Evolutionary conservation across 148 eudicot genomes (phyloP).

Genomic region (Rhododendron williamsianum): DNA sequence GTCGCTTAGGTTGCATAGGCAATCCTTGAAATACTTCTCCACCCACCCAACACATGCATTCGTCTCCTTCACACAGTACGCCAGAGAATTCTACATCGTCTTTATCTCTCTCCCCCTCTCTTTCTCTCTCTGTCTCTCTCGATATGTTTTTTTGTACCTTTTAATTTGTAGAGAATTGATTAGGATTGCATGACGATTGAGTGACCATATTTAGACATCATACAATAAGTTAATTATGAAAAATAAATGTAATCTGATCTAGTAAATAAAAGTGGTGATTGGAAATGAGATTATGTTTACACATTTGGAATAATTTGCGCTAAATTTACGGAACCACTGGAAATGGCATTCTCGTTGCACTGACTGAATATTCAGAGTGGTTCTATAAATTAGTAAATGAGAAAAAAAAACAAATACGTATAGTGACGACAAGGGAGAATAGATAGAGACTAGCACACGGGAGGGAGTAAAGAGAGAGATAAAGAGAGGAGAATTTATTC

Average conservation of each 20-base stretch:
- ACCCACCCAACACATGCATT: conserved; percentile 69
- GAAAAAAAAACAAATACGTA: neutral
- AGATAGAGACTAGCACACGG: neutral
- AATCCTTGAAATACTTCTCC: conserved; percentile 69
- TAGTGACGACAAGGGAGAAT: neutral
- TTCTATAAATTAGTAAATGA: neutral
- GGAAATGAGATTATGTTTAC: neutral
- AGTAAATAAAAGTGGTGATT: neutral
- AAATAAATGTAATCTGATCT: neutral
- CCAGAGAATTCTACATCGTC: conserved; percentile 13
- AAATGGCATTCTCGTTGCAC: neutral
- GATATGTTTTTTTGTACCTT: neutral
- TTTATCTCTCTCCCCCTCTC: conserved; percentile 8
- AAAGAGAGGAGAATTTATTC: neutral
- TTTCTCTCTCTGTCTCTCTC: neutral
- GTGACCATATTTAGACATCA: neutral
- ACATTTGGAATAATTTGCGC: neutral
- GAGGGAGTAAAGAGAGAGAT: neutral
- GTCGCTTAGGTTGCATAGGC: conserved; percentile 57
- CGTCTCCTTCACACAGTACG: conserved; percentile 33
- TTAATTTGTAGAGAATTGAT: neutral
- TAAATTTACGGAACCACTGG: neutral
- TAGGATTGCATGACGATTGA: neutral
- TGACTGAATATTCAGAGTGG: neutral
- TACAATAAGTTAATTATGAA: neutral